These are phyloP conservation scores for Hibiscus tridactylites DNA, from an alignment of 345 rosid species.

Conservation along the genomic window DNA sequence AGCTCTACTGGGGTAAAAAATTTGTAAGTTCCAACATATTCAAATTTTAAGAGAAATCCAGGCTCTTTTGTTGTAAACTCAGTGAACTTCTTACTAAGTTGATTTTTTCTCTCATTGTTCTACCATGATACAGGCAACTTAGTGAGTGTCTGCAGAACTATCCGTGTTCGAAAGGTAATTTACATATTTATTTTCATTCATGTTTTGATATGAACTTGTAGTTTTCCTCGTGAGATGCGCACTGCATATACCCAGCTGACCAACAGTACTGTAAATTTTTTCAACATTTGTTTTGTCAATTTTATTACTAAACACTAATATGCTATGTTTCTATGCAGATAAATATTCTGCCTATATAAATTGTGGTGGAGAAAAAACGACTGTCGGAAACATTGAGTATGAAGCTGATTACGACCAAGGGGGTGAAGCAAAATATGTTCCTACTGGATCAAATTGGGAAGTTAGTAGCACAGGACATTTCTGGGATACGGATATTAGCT, in stretches of 20 bases:
- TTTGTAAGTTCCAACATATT: background rate
- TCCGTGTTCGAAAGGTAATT: conserved; percentile 11
- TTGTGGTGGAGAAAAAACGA: conserved; percentile 37
- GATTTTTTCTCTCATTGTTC: background rate
- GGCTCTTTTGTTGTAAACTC: background rate
- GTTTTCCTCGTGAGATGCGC: too few relatives aligned
- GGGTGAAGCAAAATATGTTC: conserved; percentile 26
- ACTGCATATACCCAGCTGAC: background rate
- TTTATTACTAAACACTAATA: background rate
- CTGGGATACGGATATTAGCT: conserved; percentile 23
- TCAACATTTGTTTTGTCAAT: background rate
- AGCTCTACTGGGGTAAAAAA: conserved; percentile 7
- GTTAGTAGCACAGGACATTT: conserved; percentile 48
- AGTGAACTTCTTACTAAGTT: too few relatives aligned
- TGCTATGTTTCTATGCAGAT: conserved; percentile 12
- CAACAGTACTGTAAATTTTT: background rate
- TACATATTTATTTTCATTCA: background rate
- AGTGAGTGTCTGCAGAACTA: background rate
- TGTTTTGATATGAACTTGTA: background rate
- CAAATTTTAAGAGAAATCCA: background rate
- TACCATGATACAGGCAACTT: background rate
- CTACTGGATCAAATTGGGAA: conserved; percentile 28
- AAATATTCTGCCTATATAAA: conserved; percentile 27
- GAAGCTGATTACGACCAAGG: conserved; percentile 27
- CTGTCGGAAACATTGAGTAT: conserved; percentile 18